Conservation (phyloP, 139 green algal species). For the Tetraselmis striata region DNA sequence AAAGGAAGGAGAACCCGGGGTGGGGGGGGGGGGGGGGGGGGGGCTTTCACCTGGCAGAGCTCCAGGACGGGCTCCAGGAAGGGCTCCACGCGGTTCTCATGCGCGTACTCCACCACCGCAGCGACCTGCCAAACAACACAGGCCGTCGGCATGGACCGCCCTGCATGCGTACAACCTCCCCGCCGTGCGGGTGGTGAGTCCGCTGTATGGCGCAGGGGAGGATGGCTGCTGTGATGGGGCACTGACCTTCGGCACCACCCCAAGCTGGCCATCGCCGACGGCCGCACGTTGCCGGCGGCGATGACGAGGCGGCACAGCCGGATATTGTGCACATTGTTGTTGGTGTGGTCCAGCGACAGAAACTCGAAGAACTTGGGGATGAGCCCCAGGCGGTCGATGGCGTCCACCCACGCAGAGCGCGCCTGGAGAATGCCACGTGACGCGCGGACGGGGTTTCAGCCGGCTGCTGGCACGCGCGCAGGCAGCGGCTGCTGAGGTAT, state of each 20-base stretch:
- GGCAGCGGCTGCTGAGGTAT: too few species aligned
- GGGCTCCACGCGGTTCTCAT: constrained; percentile 71
- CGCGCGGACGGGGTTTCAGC: neutral
- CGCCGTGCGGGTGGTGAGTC: neutral
- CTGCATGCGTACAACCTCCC: too few species aligned
- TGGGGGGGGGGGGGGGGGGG: too few species aligned
- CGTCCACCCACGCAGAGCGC: constrained; percentile 23
- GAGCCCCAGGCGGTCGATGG: constrained; percentile 52
- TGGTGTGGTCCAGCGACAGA: constrained; percentile 72
- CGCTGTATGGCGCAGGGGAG: neutral
- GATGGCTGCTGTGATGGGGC: neutral
- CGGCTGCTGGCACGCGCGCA: too few species aligned
- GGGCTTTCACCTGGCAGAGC: constrained; percentile 33
- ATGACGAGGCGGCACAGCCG: constrained; percentile 69
- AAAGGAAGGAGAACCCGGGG: too few species aligned
- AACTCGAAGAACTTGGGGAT: constrained; percentile 74
- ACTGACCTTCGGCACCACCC: constrained; percentile 19
- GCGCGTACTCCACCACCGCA: constrained; percentile 70
- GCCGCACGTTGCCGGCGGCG: constrained; percentile 19
- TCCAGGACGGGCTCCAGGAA: constrained; percentile 78
- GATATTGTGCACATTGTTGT: constrained; percentile 95
- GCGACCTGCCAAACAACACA: constrained; percentile 37
- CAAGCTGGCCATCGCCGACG: constrained; percentile 16
- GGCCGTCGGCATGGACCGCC: too few species aligned
- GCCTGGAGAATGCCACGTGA: neutral